Conservation (phyloP, 768 basidiomycete species). For the Cytidiella melzeri region DNA sequence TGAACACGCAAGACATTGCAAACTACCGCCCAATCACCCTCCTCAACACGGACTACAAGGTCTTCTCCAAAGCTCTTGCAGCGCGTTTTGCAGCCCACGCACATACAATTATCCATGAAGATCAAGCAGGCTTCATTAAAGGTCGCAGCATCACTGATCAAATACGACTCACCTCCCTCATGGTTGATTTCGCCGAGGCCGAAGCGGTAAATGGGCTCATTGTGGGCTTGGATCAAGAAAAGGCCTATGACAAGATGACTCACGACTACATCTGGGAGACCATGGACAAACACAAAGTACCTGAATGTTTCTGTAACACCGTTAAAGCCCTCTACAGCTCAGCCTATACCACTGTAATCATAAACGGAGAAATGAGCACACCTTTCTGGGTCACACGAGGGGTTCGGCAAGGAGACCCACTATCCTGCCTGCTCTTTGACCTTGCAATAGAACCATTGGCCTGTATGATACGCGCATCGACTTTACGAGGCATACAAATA, state of each 20-base stretch:
- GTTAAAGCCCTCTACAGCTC: conserved; percentile 9
- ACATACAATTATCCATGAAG: not conserved
- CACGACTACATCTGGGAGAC: conserved; percentile 15
- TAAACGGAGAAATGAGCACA: conserved; percentile 5
- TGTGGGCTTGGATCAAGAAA: conserved; percentile 16
- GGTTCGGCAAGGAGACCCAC: conserved; percentile 18
- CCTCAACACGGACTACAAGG: conserved; percentile 19
- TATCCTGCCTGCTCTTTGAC: conserved; percentile 17
- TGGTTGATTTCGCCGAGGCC: conserved; percentile 9
- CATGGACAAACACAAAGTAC: conserved; percentile 3
- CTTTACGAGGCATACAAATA: conserved; percentile 6
- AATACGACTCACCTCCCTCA: conserved; percentile 2
- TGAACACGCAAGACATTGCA: conserved; percentile 3
- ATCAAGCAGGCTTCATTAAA: conserved; percentile 16
- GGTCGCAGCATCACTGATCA: conserved; percentile 14
- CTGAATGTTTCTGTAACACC: conserved; percentile 5
- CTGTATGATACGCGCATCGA: conserved; percentile 3
- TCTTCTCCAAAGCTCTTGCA: conserved; percentile 12
- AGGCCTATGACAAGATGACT: conserved; percentile 14
- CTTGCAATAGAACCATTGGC: conserved; percentile 18
- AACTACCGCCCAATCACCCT: conserved; percentile 17
- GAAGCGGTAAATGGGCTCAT: conserved; percentile 11
- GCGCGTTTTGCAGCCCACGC: conserved; percentile 5
- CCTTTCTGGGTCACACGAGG: conserved; percentile 9
- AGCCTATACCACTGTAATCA: conserved; percentile 9